phyloP scores from a whole-genome alignment of 78 protist species.

The Emiliania huxleyi region DNA sequence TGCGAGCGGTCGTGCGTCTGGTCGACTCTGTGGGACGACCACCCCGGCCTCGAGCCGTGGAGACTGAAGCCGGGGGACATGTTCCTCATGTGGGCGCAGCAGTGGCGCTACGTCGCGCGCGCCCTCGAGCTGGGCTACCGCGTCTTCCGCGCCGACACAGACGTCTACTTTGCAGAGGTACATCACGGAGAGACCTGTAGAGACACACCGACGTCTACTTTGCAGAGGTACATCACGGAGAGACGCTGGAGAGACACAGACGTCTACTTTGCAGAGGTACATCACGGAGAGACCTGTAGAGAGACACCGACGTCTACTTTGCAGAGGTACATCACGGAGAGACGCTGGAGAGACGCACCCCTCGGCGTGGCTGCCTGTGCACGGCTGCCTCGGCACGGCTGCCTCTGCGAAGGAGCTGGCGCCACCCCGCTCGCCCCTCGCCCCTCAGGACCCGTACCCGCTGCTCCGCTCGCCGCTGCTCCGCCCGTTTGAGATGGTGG shows the following conservation, averaged over 20 bases:
- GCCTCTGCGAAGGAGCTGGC: no score
- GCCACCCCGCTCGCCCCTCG: no score
- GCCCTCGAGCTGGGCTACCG: background rate
- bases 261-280: background rate
- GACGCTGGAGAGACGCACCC: no score
- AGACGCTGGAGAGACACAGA: no score
- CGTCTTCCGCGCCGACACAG: background rate
- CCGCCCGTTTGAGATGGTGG: background rate
- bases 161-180: background rate
- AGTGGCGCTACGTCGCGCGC: background rate
- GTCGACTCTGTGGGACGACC: background rate
- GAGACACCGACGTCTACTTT: no score
- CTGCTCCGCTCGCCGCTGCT: background rate
- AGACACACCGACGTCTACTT: no score
- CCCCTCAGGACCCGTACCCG: background rate
- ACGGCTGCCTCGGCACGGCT: no score
- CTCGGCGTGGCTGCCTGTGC: background rate
- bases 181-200: background rate
- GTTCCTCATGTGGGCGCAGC: background rate
- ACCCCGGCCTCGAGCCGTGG: background rate
- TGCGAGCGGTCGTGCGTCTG: background rate
- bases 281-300: background rate
- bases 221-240: no score
- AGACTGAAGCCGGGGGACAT: background rate
- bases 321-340: no score